Evolutionary conservation across 352 stramenopile genomes (phyloP), one percentile per base, ranked within the genome.

Genomic region (Achlya hypogyna): DNA sequence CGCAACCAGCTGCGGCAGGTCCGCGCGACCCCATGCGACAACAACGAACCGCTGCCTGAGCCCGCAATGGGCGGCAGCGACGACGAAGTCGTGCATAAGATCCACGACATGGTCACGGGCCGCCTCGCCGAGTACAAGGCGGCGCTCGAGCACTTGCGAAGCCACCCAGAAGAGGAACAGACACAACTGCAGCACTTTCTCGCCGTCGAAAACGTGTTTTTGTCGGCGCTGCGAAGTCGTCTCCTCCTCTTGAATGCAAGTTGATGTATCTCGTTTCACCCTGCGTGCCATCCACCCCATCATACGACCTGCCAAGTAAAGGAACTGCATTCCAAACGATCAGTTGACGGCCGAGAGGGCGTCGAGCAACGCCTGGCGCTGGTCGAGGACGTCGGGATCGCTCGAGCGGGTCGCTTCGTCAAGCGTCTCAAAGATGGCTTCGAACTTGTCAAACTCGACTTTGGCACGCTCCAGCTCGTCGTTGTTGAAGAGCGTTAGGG

Each of bases 401-500:
- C 78, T 74, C 23, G 63, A 84, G 59, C 79, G 81, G 14, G 82
- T 74, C 28, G 89, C 82, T 56, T 93, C 86, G 53, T 89, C 79
- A 25, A 89, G 71, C 10, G 71, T 65, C 45, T 91, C 77, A 27
- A 89, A 93, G 22, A 95, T 79, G 56, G 89, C 79, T 62, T 94
- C 84, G 42, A 94, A 96, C 60, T 75, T 76, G 63, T 89, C 77
- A 43, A 95, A 94, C 53, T 96, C 84, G 42, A 89, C 76, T 65
- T 82, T 89, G 16, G 86, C 80, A 14, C 80, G 81, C 71, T 94
- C 86, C 75, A 93, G 89, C 64, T 94, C 83, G 75, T 93, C 86
- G 72, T 95, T 92, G 73, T 93, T 94, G 75, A 88, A 92, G 23
- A 96, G 75, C 59, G 81, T 90, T 65, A 95, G 91, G 43, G 87